phyloP scores from a whole-genome alignment of 352 stramenopile genomes.

The Phytophthora nicotianae region DNA sequence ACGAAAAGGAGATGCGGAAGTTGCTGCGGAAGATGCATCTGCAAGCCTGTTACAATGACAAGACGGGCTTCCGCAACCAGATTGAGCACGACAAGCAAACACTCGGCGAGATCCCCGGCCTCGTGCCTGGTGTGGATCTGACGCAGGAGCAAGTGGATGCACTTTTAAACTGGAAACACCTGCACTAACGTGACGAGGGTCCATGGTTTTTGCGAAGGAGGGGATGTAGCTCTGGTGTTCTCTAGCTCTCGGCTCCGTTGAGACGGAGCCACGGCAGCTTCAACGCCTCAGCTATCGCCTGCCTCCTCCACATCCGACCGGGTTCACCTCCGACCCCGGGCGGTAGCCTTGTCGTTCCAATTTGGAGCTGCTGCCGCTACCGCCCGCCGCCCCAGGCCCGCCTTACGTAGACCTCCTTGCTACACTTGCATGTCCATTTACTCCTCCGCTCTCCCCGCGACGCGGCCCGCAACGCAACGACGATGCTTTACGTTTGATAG shows the following conservation, averaged over 20 bases:
- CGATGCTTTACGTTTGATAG: constrained; percentile 54
- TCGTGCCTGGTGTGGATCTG: constrained; percentile 63
- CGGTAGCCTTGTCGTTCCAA: constrained; percentile 19
- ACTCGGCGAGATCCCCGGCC: constrained; percentile 61
- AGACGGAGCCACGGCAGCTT: background rate
- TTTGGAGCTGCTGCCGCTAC: constrained; percentile 16
- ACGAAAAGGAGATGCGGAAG: constrained; percentile 85
- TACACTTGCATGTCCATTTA: constrained; percentile 28
- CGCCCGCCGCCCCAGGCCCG: constrained; percentile 8
- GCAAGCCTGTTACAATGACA: constrained; percentile 66
- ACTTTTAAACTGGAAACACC: constrained; percentile 88
- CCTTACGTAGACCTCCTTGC: constrained; percentile 30
- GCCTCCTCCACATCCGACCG: constrained; percentile 7
- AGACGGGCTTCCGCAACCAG: constrained; percentile 55
- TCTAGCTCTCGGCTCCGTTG: constrained; percentile 1
- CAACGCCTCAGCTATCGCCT: background rate
- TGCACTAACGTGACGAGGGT: constrained; percentile 39
- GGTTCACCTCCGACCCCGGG: constrained; percentile 20
- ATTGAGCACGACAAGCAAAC: constrained; percentile 69
- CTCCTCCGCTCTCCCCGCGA: constrained; percentile 24
- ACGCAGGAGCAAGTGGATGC: constrained; percentile 62
- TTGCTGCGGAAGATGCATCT: constrained; percentile 81
- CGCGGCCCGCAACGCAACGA: constrained; percentile 44
- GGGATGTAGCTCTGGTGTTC: background rate
- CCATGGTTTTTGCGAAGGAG: constrained; percentile 15